Evolutionary conservation across 257 asterid genomes (phyloP), one percentile per base, ranked within the genome.

Genomic region (Petunia axillaris): DNA sequence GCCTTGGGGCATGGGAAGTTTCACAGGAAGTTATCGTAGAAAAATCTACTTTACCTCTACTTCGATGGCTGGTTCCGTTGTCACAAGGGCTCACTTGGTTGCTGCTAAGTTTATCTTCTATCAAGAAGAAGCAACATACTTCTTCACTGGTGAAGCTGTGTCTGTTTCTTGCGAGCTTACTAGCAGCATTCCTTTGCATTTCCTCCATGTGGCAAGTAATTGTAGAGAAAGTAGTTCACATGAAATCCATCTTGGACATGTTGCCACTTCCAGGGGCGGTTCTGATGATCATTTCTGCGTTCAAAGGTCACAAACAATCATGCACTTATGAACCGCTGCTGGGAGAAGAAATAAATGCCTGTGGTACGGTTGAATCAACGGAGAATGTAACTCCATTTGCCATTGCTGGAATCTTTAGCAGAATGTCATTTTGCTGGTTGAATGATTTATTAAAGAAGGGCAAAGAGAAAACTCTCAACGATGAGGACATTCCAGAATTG

Each of bases 351-450:
- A 65, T 65, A 10, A 11, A n/a, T 62, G 41, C 13, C n/a, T n/a
- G 66, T 38, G 40, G 55, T 43, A n/a, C 46, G 59, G 75, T 59
- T 39, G 48, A 70, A 8, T 36, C 53, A 0, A 13, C 4, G 1
- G 77, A 65, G 10, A 74, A 70, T 2, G 15, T 63, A 52, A 86
- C 87, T 43, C 82, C 84, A 73, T 86, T 84, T 79, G 79, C 82
- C 3, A 63, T 55, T 55, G 87, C 89, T 58, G 85, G 87, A 70
- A 39, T 81, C 44, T 77, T 84, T 0, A 76, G 82, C 15, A 76
- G 39, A 67, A 44, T 81, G 43, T 67, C 79, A 57, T 86, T 86
- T 86, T 66, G 52, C n/a, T 86, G 89, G 89, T 76, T 86, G 81
- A 73, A 82, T 74, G 80, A 79, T 39, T 65, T 86, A 62, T 11